Evolutionary conservation across 2,329 filamentous ascomycete genomes (phyloP).

Genomic region (Pleurostoma richardsiae): DNA sequence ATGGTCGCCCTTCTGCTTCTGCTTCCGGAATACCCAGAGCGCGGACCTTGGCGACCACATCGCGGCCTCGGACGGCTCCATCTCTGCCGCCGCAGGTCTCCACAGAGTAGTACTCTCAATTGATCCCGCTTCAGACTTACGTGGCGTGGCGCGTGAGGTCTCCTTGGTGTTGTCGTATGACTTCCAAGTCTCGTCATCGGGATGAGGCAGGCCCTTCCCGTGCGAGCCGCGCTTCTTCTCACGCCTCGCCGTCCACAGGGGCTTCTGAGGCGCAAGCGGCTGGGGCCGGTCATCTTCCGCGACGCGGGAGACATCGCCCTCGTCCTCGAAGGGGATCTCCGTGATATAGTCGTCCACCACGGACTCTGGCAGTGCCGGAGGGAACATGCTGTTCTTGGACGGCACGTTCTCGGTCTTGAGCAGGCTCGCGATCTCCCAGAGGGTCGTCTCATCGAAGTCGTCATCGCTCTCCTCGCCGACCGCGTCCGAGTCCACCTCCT

Average conservation of each 20-base stretch:
- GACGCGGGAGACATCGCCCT: slow-evolving; percentile 14
- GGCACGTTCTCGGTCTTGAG: slow-evolving; percentile 47
- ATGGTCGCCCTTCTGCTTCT: slow-evolving; percentile 1
- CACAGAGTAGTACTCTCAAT: slow-evolving; percentile 13
- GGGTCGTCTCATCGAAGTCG: slow-evolving; percentile 55
- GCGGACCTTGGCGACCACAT: slow-evolving; percentile 3
- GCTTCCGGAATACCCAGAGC: slow-evolving; percentile 4
- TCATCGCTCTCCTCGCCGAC: slow-evolving; percentile 35
- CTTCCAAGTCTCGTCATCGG: slow-evolving; percentile 8
- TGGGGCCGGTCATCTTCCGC: slow-evolving; percentile 15
- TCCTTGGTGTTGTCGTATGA: slow-evolving; percentile 4
- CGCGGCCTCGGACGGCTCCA: neutral
- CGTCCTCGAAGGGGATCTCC: slow-evolving; percentile 21
- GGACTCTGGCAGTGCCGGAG: slow-evolving; percentile 18
- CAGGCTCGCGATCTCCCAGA: slow-evolving; percentile 60
- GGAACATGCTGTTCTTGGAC: slow-evolving; percentile 45
- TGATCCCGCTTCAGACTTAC: slow-evolving; percentile 4
- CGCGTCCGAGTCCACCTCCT: slow-evolving; percentile 27
- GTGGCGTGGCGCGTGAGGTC: slow-evolving; percentile 8
- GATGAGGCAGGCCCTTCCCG: slow-evolving; percentile 7
- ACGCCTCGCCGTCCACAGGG: slow-evolving; percentile 7
- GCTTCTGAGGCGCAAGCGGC: slow-evolving; percentile 7
- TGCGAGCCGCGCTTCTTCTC: neutral
- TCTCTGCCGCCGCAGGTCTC: slow-evolving; percentile 4
- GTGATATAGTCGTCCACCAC: slow-evolving; percentile 25